Evolutionary conservation across 2,329 filamentous ascomycete genomes (phyloP), one percentile per base, ranked within the genome.

Genomic region (Diaporthe batatas): DNA sequence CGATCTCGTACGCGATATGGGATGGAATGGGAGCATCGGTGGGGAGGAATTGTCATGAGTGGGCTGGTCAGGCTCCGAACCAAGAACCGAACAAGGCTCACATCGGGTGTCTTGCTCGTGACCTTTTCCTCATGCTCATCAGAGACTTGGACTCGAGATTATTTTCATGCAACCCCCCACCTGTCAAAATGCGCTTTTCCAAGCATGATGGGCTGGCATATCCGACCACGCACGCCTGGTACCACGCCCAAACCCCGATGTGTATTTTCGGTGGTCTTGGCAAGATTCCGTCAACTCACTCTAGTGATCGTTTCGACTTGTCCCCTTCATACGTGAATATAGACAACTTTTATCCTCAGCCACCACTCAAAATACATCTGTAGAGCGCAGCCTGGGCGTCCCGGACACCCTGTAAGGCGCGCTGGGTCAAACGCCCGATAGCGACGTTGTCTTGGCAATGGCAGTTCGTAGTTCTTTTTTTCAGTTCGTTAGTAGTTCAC

Each of bases 1-100:
- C 42, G 42, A 64, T 32, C 32, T 16, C 34, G 62, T 25, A 36
- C 14, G 44, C 62, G n/a, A 72, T 64, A 72, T 74, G 21, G 47
- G 62, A 67, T 25, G 62, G 62, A 67, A 23, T 25, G n/a, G 47
- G 32, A 53, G 47, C 47, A 53, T 16, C 6, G 21, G 21, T 11
- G n/a, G 3, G 3, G 12, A 11, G 23, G 12, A 14, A 6, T 6
- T 18, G 21, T 53, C 59, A 67, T 25, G 36, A 36, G 32, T 39
- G 44, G 47, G 36, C 23, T 21, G 23, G 1, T 47, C 4, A 8
- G 8, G 7, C 14, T 36, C 23, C 25, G 29, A 29, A 5, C 29
- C 29, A 5, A 5, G 57, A 32, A 32, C 57, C 36, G 21, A 44
- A 14, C 6, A 21, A 39, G 53, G 32, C 47, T n/a, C 62, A 67